A percentile compares a stretch with the other conserved stretches of the same genome.
These are phyloP conservation scores for Eimeria necatrix DNA, from an alignment of 169 alveolate genomes.

Conservation along the genomic window DNA sequence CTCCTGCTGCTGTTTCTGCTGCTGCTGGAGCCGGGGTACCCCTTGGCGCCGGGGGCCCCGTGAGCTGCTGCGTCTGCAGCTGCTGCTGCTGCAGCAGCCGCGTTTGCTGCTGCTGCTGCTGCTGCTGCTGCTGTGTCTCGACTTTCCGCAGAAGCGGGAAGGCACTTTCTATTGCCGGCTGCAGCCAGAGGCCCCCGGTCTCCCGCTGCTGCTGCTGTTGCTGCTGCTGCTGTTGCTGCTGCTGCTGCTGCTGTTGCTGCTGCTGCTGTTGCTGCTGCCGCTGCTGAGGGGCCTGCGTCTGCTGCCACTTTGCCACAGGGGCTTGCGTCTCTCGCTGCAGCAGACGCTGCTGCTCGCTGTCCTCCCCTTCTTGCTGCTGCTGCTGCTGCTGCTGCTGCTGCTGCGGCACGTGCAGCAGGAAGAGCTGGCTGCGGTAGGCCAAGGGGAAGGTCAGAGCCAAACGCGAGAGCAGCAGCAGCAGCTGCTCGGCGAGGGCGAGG, in stretches of 20 bases:
- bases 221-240: conserved; percentile 28
- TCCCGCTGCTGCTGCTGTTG: conserved; percentile 35
- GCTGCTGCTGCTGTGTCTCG: not conserved
- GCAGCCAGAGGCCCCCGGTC: conserved; percentile 44
- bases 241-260: conserved; percentile 55
- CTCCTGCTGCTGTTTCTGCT: not conserved
- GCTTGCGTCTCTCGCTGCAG: conserved; percentile 11
- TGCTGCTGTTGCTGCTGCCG: not conserved
- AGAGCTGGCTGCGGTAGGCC: conserved; percentile 27
- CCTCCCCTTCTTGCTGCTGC: not conserved
- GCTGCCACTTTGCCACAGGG: not conserved
- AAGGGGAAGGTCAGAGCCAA: conserved; percentile 17
- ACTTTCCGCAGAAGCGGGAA: not conserved
- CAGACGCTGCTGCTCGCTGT: not conserved
- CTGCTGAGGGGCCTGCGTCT: conserved; percentile 16
- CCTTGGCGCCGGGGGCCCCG: not conserved
- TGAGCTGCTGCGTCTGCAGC: not conserved
- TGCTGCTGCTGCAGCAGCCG: conserved; percentile 1
- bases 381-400: conserved; percentile 39
- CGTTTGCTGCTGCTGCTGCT: conserved; percentile 22
- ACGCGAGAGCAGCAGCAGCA: conserved; percentile 66
- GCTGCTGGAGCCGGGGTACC: not conserved
- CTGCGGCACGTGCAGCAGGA: conserved; percentile 34
- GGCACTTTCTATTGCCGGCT: conserved; percentile 19
- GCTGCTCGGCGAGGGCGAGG: conserved; percentile 15